These are phyloP conservation scores for Ensete ventricosum DNA, from an alignment of 176 grass and related monocot species.

Conservation along the genomic window DNA sequence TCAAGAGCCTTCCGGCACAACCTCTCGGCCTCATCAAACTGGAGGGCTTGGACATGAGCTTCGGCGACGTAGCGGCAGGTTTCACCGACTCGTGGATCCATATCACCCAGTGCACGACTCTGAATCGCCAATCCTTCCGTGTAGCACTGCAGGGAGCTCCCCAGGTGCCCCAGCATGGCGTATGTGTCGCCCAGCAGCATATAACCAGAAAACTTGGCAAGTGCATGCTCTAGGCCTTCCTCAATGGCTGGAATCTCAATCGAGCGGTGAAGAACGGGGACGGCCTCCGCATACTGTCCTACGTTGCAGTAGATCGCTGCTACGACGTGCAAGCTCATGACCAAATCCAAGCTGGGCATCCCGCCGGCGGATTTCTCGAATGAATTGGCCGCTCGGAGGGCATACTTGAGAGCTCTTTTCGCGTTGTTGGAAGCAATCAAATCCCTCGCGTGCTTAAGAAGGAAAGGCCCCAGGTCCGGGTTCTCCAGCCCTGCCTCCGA, in stretches of 20 bases:
- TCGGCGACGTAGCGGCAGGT: constrained; percentile 88
- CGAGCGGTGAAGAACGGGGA: constrained; percentile 62
- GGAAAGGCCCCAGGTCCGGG: constrained; percentile 88
- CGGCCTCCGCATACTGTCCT: constrained; percentile 47
- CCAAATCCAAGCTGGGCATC: constrained; percentile 68
- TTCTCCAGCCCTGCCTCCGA: constrained; percentile 49
- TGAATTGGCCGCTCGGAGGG: constrained; percentile 72
- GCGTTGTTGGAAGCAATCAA: constrained; percentile 85
- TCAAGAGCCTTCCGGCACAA: constrained; percentile 77
- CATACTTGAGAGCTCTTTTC: constrained; percentile 69
- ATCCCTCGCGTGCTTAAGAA: constrained; percentile 89
- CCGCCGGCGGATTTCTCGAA: constrained; percentile 86
- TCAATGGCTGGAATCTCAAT: constrained; percentile 71
- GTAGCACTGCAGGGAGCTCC: constrained; percentile 67
- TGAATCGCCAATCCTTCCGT: constrained; percentile 60
- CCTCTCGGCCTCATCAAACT: constrained; percentile 68
- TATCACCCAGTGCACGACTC: constrained; percentile 62
- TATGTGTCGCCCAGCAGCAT: constrained; percentile 92
- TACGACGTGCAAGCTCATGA: constrained; percentile 89
- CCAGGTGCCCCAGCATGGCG: constrained; percentile 75
- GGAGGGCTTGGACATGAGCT: constrained; percentile 85
- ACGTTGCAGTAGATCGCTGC: constrained; percentile 88
- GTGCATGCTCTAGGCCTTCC: constrained; percentile 75
- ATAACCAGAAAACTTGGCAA: constrained; percentile 89
- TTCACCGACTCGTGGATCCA: constrained; percentile 80